A percentile compares a stretch with the other conserved stretches of the same genome.
Evolutionary conservation across 176 grass and related monocot genomes (phyloP).

Genomic region (Ensete ventricosum): DNA sequence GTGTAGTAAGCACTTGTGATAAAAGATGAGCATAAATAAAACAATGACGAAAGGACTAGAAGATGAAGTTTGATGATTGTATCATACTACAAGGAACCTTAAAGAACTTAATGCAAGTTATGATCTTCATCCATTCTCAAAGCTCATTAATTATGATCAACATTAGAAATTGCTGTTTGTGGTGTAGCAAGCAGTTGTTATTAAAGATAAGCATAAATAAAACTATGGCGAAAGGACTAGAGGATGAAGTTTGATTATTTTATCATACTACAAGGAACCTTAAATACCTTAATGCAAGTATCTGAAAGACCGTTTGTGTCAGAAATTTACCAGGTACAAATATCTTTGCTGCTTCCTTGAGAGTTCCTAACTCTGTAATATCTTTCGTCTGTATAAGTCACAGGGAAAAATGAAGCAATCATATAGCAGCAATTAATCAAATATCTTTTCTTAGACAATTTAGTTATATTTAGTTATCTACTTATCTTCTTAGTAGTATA

Average conservation of each 20-base stretch:
- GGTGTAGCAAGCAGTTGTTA: neutral
- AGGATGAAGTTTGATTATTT: neutral
- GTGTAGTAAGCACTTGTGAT: neutral
- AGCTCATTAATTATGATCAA: too few relatives aligned
- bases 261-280: neutral
- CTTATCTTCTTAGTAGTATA: neutral
- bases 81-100: neutral
- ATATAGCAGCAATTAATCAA: conserved; percentile 1
- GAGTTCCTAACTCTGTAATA: conserved; percentile 76
- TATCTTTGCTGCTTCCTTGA: conserved; percentile 91
- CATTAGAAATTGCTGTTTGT: too few relatives aligned
- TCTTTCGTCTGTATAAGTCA: conserved; percentile 60
- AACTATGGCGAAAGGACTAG: neutral
- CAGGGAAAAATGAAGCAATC: conserved; percentile 9
- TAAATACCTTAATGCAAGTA: neutral
- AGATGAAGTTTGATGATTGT: neutral
- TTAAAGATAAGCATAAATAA: neutral
- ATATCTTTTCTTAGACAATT: neutral
- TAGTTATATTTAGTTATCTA: too few relatives aligned
- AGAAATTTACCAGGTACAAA: conserved; percentile 78
- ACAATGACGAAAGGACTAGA: neutral
- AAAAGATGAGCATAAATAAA: neutral
- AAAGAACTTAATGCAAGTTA: neutral
- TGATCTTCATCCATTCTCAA: neutral
- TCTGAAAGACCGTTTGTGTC: neutral